Conservation (phyloP, 495 filamentous ascomycete species). For the Neurospora sp. region DNA sequence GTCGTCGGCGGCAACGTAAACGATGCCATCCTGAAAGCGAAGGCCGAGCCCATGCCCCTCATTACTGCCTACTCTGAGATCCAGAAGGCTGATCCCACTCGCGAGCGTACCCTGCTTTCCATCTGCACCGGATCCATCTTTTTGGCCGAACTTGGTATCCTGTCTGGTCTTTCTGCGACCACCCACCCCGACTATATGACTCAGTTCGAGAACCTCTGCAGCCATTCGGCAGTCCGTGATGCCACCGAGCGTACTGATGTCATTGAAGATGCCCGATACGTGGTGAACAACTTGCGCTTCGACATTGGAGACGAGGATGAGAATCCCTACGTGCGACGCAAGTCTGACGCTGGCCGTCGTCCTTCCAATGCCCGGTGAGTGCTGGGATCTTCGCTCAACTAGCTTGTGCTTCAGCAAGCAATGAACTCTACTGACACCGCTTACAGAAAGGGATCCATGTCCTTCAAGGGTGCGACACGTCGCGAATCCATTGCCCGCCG, state of each 20-base stretch:
- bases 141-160: conserved; percentile 59
- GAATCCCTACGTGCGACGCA: conserved; percentile 63
- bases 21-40: conserved; percentile 43
- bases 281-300: conserved; percentile 72
- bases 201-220: conserved; percentile 58
- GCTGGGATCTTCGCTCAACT: background rate
- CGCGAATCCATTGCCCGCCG: conserved; percentile 59
- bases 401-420: background rate
- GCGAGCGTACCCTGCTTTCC: conserved; percentile 64
- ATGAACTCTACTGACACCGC: background rate
- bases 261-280: conserved; percentile 62
- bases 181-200: conserved; percentile 55
- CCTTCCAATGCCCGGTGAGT: conserved; percentile 52
- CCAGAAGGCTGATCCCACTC: conserved; percentile 54
- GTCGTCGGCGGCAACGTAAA: conserved; percentile 50
- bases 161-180: conserved; percentile 62
- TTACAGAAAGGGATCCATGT: conserved; percentile 56
- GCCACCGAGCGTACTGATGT: conserved; percentile 57
- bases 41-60: conserved; percentile 50
- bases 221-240: conserved; percentile 48
- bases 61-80: conserved; percentile 58
- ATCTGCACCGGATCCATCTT: conserved; percentile 68
- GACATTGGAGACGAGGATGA: conserved; percentile 64
- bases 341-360: conserved; percentile 48
- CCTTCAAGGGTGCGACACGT: conserved; percentile 52